Percentiles rank a stretch among this genome's conserved stretches.
Conservation (phyloP, 2,329 filamentous ascomycete species). For the Penicillium sp. region DNA sequence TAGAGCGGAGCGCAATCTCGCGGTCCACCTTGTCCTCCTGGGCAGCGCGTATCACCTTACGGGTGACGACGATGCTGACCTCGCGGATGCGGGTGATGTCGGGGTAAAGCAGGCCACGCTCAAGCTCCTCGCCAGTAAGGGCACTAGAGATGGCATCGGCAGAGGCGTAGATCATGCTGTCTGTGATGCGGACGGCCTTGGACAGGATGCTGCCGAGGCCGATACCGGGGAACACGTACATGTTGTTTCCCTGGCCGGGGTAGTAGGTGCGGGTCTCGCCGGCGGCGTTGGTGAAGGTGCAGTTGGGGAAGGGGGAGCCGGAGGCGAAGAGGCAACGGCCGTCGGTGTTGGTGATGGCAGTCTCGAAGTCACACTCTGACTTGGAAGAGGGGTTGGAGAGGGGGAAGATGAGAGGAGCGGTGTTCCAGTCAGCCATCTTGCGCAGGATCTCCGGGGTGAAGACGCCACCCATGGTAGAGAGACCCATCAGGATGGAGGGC, state of each 20-base stretch:
- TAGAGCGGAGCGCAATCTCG: constrained; percentile 43
- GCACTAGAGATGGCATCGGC: constrained; percentile 76
- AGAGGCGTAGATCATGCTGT: constrained; percentile 95
- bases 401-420: constrained; percentile 88
- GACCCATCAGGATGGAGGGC: constrained; percentile 89
- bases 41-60: constrained; percentile 90
- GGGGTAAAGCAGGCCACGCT: constrained; percentile 84
- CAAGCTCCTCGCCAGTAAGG: constrained; percentile 76
- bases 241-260: constrained; percentile 75
- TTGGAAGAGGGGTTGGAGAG: constrained; percentile 95
- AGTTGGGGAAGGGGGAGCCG: constrained; percentile 81
- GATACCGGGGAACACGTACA: constrained; percentile 95
- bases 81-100: constrained; percentile 88
- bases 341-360: constrained; percentile 86
- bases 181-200: constrained; percentile 82
- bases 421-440: constrained; percentile 61
- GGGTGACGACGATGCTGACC: constrained; percentile 79
- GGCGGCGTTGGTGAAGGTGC: constrained; percentile 61
- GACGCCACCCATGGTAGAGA: constrained; percentile 90
- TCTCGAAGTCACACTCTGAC: constrained; percentile 96
- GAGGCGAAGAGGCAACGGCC: constrained; percentile 91
- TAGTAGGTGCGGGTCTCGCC: constrained; percentile 65
- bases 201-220: constrained; percentile 89
- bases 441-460: constrained; percentile 86
- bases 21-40: constrained; percentile 71